Percentiles rank a stretch among this genome's conserved stretches.
phyloP scores from a whole-genome alignment of 1,139 yeast species.

The Tardiomyces digboiensis region DNA sequence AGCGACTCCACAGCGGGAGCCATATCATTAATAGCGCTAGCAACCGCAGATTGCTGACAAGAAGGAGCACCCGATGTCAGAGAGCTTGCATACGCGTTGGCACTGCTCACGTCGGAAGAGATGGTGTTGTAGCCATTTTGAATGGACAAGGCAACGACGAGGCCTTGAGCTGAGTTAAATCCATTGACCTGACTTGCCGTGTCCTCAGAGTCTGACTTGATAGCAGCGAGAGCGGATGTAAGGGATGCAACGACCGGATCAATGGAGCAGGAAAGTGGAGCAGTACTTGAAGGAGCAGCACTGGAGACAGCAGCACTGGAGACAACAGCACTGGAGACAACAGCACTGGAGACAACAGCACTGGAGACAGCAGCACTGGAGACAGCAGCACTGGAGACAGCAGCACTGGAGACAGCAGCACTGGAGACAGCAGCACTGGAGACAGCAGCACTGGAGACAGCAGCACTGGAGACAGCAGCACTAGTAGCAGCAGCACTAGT shows the following conservation, averaged over 20 bases:
- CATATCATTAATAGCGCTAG: not conserved
- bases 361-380: not conserved
- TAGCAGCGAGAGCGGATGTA: not conserved
- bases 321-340: not conserved
- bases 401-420: no score
- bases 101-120: not conserved
- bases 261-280: not conserved
- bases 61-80: no score
- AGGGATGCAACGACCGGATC: not conserved
- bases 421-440: no score
- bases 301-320: not conserved
- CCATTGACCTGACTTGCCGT: not conserved
- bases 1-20: not conserved
- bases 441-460: no score
- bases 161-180: not conserved
- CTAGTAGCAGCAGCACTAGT: not conserved
- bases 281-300: not conserved
- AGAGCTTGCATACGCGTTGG: not conserved
- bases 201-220: not conserved
- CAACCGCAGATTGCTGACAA: not conserved
- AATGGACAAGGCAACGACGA: not conserved
- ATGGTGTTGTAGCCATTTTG: constrained; percentile 1
- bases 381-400: not conserved
- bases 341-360: not conserved
- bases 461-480: not conserved